Evolutionary conservation across 225 moss, liverwort and hornwort genomes (phyloP).

Genomic region (Sphagnum contortum): DNA sequence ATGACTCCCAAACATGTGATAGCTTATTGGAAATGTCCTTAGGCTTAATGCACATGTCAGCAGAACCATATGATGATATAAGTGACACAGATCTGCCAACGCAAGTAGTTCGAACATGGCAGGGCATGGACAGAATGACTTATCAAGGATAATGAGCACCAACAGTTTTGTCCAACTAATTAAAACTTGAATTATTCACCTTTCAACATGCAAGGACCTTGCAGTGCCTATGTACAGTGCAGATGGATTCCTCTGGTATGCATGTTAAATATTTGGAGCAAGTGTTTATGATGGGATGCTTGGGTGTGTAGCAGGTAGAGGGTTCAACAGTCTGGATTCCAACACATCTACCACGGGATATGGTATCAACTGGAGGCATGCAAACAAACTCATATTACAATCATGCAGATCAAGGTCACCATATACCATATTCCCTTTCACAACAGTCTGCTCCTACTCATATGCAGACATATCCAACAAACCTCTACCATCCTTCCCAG

Average conservation of each 20-base stretch:
- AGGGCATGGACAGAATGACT: neutral
- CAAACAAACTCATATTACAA: conserved; percentile 50
- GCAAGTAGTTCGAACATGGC: too few relatives aligned
- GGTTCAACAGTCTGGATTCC: conserved; percentile 46
- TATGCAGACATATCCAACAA: conserved; percentile 30
- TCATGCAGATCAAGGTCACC: conserved; percentile 40
- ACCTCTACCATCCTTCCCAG: conserved; percentile 42
- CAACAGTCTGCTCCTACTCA: conserved; percentile 48
- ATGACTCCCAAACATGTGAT: too few relatives aligned
- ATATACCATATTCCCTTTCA: conserved; percentile 30
- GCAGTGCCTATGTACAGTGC: neutral
- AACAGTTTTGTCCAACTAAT: neutral
- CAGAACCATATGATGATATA: too few relatives aligned
- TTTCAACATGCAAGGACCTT: neutral
- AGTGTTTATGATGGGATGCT: neutral
- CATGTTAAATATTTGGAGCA: neutral
- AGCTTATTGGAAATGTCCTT: too few relatives aligned
- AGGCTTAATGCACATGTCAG: too few relatives aligned
- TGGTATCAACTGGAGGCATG: conserved; percentile 37
- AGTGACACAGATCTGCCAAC: too few relatives aligned
- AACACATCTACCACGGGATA: conserved; percentile 38
- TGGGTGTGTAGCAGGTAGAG: conserved; percentile 14
- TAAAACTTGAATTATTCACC: neutral
- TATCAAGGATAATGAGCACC: neutral
- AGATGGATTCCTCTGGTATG: too few relatives aligned